A percentile compares a stretch with the other conserved stretches of the same genome.
phyloP scores from a whole-genome alignment of 2,329 filamentous ascomycete genomes.

The Coniochaeta sp. region DNA sequence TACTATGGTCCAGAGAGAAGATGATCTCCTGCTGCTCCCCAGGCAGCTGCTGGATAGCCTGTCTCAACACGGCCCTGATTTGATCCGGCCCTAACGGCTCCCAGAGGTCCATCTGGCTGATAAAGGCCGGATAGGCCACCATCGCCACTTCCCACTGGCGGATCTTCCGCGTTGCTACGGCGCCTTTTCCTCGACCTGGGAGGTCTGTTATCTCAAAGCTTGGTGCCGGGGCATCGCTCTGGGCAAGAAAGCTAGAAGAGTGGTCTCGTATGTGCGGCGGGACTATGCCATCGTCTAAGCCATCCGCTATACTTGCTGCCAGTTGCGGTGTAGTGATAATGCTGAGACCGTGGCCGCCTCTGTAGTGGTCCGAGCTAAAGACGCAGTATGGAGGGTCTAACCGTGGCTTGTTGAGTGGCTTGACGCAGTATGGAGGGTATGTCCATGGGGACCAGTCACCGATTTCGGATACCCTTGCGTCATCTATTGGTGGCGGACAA shows the following conservation, averaged over 20 bases:
- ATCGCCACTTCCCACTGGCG: slow-evolving; percentile 12
- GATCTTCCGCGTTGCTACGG: slow-evolving; percentile 13
- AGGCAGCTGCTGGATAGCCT: slow-evolving; percentile 12
- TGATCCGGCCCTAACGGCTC: slow-evolving; percentile 7
- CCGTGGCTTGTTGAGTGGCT: slow-evolving; percentile 5
- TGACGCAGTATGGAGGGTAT: slow-evolving; percentile 11
- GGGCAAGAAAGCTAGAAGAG: slow-evolving; percentile 7
- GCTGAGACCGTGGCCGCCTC: slow-evolving; percentile 15
- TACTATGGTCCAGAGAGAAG: slow-evolving; percentile 12
- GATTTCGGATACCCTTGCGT: not conserved
- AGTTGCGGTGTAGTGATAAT: slow-evolving; percentile 17
- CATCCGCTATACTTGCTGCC: slow-evolving; percentile 12
- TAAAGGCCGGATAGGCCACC: slow-evolving; percentile 15
- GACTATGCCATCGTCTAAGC: slow-evolving; percentile 15
- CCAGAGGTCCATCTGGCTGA: slow-evolving; percentile 15
- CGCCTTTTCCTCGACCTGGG: slow-evolving; percentile 15
- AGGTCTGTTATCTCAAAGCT: slow-evolving; percentile 12
- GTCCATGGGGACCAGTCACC: slow-evolving; percentile 13
- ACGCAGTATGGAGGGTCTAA: slow-evolving; percentile 14
- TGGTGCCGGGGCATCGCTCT: not conserved
- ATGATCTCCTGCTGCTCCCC: slow-evolving; percentile 9
- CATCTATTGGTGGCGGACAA: slow-evolving; percentile 4
- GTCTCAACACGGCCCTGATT: slow-evolving; percentile 11
- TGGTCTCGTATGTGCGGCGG: slow-evolving; percentile 6
- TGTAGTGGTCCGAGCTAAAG: slow-evolving; percentile 15